Percentiles rank a stretch among this genome's conserved stretches.
Conservation (phyloP, 1,284 basidiomycete genomes). For the Vanrija pseudolonga region DNA sequence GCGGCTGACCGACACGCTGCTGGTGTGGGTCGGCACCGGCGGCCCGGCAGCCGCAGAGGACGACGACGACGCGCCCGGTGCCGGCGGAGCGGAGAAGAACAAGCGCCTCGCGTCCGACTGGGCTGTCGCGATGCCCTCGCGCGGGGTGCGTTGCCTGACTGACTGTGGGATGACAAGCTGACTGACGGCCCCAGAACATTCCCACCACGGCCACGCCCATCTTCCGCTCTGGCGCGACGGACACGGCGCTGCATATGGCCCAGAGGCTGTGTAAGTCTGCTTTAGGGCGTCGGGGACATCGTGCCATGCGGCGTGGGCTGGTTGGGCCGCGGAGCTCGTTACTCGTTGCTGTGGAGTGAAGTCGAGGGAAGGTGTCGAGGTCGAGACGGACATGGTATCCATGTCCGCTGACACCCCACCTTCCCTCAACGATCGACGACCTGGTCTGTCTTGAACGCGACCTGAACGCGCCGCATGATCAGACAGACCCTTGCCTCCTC, state of each 20-base stretch:
- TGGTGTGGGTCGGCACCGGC: conserved; percentile 75
- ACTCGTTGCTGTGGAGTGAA: background rate
- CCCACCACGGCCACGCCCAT: conserved; percentile 61
- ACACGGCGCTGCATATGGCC: conserved; percentile 67
- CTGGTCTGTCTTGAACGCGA: background rate
- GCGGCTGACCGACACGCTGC: conserved; percentile 65
- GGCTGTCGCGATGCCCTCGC: conserved; percentile 75
- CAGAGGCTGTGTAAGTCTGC: conserved; percentile 68
- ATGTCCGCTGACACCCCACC: background rate
- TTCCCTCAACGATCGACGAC: background rate
- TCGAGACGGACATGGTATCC: background rate
- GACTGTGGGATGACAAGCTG: background rate
- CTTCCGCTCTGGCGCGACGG: conserved; percentile 62
- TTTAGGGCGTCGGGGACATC: background rate
- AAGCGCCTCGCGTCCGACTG: conserved; percentile 69
- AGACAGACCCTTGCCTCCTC: background rate
- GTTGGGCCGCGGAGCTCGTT: no score
- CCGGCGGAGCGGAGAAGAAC: conserved; percentile 27
- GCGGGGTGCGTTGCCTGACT: conserved; percentile 51
- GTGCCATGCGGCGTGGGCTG: background rate
- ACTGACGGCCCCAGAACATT: conserved; percentile 40
- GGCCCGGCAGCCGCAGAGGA: conserved; percentile 9
- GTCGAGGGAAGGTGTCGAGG: no score
- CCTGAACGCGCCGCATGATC: background rate
- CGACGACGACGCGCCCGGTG: background rate